Evolutionary conservation across 345 rosid genomes (phyloP), one percentile per base, ranked within the genome.

Genomic region (Hibiscus trionum): DNA sequence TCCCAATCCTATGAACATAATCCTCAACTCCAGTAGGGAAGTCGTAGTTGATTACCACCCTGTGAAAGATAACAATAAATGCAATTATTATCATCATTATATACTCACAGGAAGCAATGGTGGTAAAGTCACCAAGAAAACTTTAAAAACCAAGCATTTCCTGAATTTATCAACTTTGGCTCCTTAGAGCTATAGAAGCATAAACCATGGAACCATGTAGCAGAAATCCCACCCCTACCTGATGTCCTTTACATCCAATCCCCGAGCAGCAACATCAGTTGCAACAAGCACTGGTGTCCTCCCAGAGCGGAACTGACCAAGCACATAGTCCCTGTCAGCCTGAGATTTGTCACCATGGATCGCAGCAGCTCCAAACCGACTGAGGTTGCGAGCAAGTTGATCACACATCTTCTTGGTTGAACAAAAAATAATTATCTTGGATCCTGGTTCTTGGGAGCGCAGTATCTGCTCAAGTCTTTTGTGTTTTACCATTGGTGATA

Each of bases 11-110:
- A 76, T 95, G 99, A 69, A 95, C 99, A 78, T 95, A 95, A 74
- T 95, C 99, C 80, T 95, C 99, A 70, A 93, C 91, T 72, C 99
- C 99, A 35, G 90, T 93, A 11, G 99, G 99, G 69, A 95, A 95
- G 76, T 95, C 99, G 77, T 90, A 95, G 78, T 95, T 95, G 78
- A 95, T 67, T 50, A 95, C 99, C 81, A 83, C 98, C 88, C 99
- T 95, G 87, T 57, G 2, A 77, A 64, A 74, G 55, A 69, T 44
- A 50, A 37, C 11, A 39, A 47, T 33, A 3, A 66, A 27, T 42
- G 60, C 19, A 53, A 68, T 19, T 17, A 74, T 39, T 29, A 37
- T 9, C 14, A 19, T 33, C 15, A 21, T 37, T 5, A 57, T 8
- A 47, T 9, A 39, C 7, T 57, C 19, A 55, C 7, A 70, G 47